Evolutionary conservation across 2,329 filamentous ascomycete species (phyloP), one percentile per base, ranked within the genome.

Genomic region (Coniella lustricola): DNA sequence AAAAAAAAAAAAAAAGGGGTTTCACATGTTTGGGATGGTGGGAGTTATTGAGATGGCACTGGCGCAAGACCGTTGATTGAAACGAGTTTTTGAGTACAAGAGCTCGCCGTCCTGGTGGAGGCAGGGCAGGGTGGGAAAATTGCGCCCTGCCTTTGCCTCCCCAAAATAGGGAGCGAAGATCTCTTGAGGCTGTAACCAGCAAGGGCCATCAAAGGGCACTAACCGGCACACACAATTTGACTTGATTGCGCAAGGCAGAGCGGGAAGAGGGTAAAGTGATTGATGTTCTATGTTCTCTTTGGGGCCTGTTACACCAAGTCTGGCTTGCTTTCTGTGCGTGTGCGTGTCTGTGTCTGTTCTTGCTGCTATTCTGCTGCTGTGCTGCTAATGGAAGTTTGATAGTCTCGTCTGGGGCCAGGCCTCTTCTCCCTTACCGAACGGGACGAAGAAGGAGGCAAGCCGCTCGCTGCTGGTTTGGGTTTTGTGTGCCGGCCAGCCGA

Each of bases 351-450:
- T n/a, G n/a, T 29, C 5, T 5, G 5, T 29, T 29, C 25, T 29
- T 29, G 5, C 5, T 29, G 10, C 25, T 5, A 5, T 29, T 5
- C 25, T 29, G 25, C 25, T 29, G 10, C 25, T 5, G 25, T 29
- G 25, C 25, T 29, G 25, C 25, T 29, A 5, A 29, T 29, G 25
- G 25, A n/a, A n/a, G 25, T 29, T 29, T 29, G 25, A 29, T 29
- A 29, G 25, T 29, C 5, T 29, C 25, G 25, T 10, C 25, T 40
- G 35, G 17, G 39, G 18, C 36, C 17, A 39, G 22, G 40, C 4
- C 17, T 18, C 7, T 7, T 40, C 44, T 53, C 51, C 51, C 51
- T 53, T 50, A 10, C 25, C 25, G 25, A 29, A 29, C 25, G 25
- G 25, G 25, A 29, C 25, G 25, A 29, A 29, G 25, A 9, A 21